phyloP scores from a whole-genome alignment of 768 basidiomycete species.

The Serendipita indica region DNA sequence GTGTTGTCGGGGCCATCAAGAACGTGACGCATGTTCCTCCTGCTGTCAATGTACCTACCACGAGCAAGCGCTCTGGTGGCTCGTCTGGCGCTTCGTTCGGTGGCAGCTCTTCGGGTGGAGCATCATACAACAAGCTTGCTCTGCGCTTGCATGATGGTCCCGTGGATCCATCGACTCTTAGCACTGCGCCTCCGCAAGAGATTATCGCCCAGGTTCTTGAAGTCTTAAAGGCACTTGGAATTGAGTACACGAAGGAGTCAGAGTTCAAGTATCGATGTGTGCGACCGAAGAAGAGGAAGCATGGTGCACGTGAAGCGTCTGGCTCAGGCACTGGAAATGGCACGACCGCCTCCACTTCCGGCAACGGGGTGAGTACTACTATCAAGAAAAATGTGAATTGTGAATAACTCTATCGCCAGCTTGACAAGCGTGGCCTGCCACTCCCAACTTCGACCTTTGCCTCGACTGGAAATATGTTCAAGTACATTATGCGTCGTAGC shows the following conservation, averaged over 20 bases:
- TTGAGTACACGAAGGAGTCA: conserved; percentile 75
- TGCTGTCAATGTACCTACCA: not conserved
- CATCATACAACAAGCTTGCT: conserved; percentile 15
- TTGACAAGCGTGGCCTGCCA: conserved; percentile 80
- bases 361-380: conserved; percentile 56
- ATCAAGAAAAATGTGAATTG: conserved; percentile 11
- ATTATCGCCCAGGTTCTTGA: conserved; percentile 75
- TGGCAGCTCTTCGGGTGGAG: not conserved
- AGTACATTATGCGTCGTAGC: conserved; percentile 80
- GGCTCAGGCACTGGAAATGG: not conserved
- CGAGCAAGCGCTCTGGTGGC: not conserved
- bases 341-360: conserved; percentile 42
- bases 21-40: conserved; percentile 14
- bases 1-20: conserved; percentile 19
- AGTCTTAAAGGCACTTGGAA: conserved; percentile 76
- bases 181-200: conserved; percentile 66
- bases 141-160: conserved; percentile 82
- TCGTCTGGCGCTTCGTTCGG: not conserved
- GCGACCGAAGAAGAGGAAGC: conserved; percentile 57
- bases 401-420: conserved; percentile 28
- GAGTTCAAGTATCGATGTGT: conserved; percentile 86
- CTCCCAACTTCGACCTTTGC: conserved; percentile 63
- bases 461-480: conserved; percentile 59
- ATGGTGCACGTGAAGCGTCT: conserved; percentile 11
- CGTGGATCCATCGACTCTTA: conserved; percentile 80